Conservation (phyloP, 2,329 filamentous ascomycete genomes). For the Cladophialophora immunda region DNA sequence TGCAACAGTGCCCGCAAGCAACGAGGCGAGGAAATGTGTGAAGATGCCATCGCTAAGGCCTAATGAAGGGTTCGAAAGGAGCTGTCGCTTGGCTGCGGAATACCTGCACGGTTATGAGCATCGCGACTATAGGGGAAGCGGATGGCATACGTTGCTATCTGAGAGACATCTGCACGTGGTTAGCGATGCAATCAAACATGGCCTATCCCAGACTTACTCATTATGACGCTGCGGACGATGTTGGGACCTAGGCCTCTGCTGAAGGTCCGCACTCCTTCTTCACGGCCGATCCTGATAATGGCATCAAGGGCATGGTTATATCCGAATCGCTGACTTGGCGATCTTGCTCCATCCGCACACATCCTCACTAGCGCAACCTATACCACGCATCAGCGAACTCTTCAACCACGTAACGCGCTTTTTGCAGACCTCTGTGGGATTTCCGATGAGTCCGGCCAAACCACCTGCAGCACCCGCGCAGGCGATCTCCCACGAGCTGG, state of each 20-base stretch:
- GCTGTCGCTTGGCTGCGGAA: conserved; percentile 33
- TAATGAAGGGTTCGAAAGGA: conserved; percentile 28
- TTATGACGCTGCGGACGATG: conserved; percentile 35
- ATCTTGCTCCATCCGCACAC: conserved; percentile 35
- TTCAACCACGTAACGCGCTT: neutral
- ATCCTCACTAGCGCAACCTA: conserved; percentile 34
- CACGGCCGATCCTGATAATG: conserved; percentile 29
- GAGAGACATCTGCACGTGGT: conserved; percentile 28
- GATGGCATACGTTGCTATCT: conserved; percentile 32
- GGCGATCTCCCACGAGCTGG: conserved; percentile 27
- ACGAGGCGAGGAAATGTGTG: conserved; percentile 33
- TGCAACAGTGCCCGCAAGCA: conserved; percentile 34
- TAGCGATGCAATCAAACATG: neutral
- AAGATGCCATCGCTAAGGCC: conserved; percentile 32
- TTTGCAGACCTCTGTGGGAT: conserved; percentile 32
- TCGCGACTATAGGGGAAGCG: neutral
- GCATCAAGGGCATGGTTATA: conserved; percentile 33
- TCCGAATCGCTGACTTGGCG: conserved; percentile 29
- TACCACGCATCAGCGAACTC: conserved; percentile 13
- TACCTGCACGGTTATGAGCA: conserved; percentile 26
- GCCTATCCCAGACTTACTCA: conserved; percentile 24
- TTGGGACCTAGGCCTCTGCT: conserved; percentile 32
- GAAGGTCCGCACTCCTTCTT: conserved; percentile 33
- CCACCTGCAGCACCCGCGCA: conserved; percentile 32
- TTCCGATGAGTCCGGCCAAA: conserved; percentile 32